Conservation (phyloP, 108 stramenopile genomes). For the Cyclotella atomus region DNA sequence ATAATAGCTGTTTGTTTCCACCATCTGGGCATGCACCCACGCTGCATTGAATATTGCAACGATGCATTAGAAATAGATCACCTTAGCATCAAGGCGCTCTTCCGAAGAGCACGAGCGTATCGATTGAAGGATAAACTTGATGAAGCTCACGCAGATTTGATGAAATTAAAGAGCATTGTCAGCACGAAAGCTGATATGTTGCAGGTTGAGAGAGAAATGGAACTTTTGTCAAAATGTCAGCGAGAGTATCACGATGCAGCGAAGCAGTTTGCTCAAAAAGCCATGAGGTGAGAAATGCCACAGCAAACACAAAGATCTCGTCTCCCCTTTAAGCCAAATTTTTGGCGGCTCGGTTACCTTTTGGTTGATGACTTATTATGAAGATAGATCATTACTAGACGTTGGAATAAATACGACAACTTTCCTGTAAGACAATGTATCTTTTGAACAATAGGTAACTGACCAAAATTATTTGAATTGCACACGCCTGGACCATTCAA, state of each 20-base stretch:
- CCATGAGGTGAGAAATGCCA: not conserved
- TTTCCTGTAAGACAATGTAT: too few species aligned
- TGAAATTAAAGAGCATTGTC: not conserved
- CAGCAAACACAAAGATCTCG: not conserved
- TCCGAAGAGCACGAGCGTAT: conserved; percentile 20
- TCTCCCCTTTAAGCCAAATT: not conserved
- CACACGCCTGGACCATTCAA: too few species aligned
- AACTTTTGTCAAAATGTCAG: not conserved
- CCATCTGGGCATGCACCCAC: conserved; percentile 10
- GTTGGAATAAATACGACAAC: too few species aligned
- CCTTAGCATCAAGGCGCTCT: conserved; percentile 9
- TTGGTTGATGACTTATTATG: too few species aligned
- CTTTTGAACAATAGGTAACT: too few species aligned
- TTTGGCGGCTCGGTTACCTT: too few species aligned
- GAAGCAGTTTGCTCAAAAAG: conserved; percentile 7
- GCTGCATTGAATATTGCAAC: conserved; percentile 17
- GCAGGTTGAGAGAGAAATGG: conserved; percentile 3
- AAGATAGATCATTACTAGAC: too few species aligned
- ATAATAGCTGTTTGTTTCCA: conserved; percentile 14
- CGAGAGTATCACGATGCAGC: not conserved
- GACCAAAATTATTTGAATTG: too few species aligned
- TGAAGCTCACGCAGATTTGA: conserved; percentile 7
- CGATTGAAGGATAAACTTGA: conserved; percentile 13
- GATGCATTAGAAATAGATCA: conserved; percentile 21
- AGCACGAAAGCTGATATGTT: not conserved